phyloP scores from a whole-genome alignment of 2,329 filamentous ascomycete genomes.

The Penicillium sp. region DNA sequence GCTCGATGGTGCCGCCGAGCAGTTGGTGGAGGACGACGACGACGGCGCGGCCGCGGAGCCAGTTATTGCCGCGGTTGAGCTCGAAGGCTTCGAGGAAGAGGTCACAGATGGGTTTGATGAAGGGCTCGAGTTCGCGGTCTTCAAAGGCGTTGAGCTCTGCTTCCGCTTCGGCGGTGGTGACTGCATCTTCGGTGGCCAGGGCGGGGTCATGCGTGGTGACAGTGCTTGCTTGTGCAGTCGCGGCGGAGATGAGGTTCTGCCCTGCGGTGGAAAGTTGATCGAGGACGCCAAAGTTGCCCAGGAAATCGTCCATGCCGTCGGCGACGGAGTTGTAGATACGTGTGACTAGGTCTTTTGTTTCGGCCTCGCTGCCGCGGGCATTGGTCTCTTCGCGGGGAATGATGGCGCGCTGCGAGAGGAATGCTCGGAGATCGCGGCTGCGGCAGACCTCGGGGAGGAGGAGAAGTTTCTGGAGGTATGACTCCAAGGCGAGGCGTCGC shows the following conservation, averaged over 20 bases:
- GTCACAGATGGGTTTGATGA: conserved; percentile 98
- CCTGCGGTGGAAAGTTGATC: conserved; percentile 92
- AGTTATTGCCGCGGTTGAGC: conserved; percentile 92
- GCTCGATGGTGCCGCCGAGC: conserved; percentile 91
- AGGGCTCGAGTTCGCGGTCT: conserved; percentile 83
- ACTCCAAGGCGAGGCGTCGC: conserved; percentile 77
- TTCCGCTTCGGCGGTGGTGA: conserved; percentile 73
- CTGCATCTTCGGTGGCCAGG: conserved; percentile 50
- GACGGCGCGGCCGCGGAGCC: conserved; percentile 91
- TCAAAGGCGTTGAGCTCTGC: conserved; percentile 94
- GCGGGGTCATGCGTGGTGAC: conserved; percentile 48
- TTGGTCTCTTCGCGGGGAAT: conserved; percentile 65
- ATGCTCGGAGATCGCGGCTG: conserved; percentile 86
- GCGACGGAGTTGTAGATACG: conserved; percentile 95
- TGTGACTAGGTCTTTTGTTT: conserved; percentile 80
- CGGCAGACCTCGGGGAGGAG: conserved; percentile 90
- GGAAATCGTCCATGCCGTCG: conserved; percentile 96
- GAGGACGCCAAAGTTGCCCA: conserved; percentile 92
- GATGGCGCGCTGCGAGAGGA: conserved; percentile 83
- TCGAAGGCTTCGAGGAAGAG: conserved; percentile 96
- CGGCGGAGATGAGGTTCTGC: conserved; percentile 70
- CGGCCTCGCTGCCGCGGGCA: conserved; percentile 58
- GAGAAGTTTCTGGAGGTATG: conserved; percentile 79
- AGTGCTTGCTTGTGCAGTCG: conserved; percentile 55
- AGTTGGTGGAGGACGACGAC: conserved; percentile 96